These are phyloP conservation scores for Neopestalotiopsis sp. DNA, from an alignment of 2,329 filamentous ascomycete species.

Conservation along the genomic window DNA sequence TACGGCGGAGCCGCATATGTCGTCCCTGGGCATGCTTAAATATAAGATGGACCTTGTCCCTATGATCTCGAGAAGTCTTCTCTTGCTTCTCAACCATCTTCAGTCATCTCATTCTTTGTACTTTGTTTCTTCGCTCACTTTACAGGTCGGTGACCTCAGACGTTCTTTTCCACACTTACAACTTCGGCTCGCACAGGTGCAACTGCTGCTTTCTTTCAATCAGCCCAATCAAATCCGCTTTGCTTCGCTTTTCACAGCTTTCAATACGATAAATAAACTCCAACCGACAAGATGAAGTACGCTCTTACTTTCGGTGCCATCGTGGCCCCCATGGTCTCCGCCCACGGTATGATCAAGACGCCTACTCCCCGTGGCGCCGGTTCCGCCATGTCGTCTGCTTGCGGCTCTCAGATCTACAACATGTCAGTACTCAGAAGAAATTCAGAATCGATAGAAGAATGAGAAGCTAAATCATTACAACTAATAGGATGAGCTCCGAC, in stretches of 20 bases:
- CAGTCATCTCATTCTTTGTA: conserved; percentile 18
- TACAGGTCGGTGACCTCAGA: conserved; percentile 24
- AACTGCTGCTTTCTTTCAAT: conserved; percentile 4
- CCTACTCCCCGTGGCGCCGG: conserved; percentile 57
- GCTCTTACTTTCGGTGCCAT: conserved; percentile 18
- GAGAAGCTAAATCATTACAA: no score
- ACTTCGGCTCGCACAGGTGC: conserved; percentile 19
- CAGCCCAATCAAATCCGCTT: conserved; percentile 10
- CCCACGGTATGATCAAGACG: conserved; percentile 57
- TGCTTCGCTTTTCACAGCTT: neutral
- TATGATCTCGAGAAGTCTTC: neutral
- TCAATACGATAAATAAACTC: neutral
- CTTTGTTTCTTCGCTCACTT: conserved; percentile 19
- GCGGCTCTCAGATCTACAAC: conserved; percentile 59
- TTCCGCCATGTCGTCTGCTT: conserved; percentile 54
- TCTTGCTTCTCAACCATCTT: conserved; percentile 11
- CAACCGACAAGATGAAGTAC: conserved; percentile 26
- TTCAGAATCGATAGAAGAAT: no score
- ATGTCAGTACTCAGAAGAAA: conserved; percentile 33
- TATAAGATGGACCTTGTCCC: conserved; percentile 10
- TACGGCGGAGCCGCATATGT: neutral
- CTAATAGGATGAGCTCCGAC: conserved; percentile 48
- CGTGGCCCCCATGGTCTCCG: conserved; percentile 46
- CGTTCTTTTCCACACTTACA: conserved; percentile 21
- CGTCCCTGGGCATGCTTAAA: conserved; percentile 12